phyloP scores from a whole-genome alignment of 257 asterid genomes.

The Fraxinus anomala region DNA sequence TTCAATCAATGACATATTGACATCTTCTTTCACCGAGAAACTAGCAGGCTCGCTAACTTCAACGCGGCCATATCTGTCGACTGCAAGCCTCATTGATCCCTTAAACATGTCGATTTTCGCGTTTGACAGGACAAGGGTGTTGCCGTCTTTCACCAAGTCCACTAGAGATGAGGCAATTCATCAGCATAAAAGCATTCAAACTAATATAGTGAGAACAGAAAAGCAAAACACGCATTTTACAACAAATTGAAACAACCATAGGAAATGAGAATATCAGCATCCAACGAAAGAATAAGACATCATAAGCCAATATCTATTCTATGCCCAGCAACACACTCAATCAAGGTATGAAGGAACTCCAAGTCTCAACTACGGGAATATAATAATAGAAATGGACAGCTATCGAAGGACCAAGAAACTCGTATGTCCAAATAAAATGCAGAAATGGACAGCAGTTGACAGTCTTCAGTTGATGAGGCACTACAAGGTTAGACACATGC shows the following conservation, averaged over 20 bases:
- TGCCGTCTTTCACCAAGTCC: constrained; percentile 63
- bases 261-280: background rate
- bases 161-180: constrained; percentile 38
- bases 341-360: background rate
- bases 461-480: background rate
- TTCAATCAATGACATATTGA: constrained; percentile 71
- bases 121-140: constrained; percentile 57
- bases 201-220: background rate
- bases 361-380: background rate
- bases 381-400: background rate
- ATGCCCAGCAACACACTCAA: background rate
- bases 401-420: background rate
- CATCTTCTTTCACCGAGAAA: constrained; percentile 57
- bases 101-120: constrained; percentile 77
- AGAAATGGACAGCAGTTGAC: background rate
- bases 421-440: background rate
- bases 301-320: background rate
- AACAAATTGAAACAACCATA: background rate
- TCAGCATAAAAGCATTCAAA: constrained; percentile 1
- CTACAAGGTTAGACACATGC: background rate
- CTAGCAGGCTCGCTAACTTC: constrained; percentile 55
- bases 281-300: background rate
- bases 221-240: background rate
- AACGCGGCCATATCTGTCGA: constrained; percentile 65
- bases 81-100: constrained; percentile 84